Base-by-base conservation (phyloP, 345 rosid genomes). In the Euclidium syriacum region DNA sequence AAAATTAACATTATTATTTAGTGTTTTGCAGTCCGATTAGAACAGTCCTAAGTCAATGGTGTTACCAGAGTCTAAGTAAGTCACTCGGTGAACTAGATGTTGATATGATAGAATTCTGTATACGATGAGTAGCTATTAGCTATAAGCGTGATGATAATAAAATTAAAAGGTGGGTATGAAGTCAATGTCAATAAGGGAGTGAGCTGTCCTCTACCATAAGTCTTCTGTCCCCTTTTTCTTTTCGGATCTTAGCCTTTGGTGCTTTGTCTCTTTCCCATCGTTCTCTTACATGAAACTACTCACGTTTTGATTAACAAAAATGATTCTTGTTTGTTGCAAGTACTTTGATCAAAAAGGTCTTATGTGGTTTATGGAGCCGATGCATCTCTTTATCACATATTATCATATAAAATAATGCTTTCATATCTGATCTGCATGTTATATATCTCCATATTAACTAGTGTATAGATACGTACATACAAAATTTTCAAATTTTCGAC, bases 131-230 rank as follows among this genome's bases (percentile, higher is more conserved):
- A 39, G 42, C 43, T 30, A 30, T 10, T n/a, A 30, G 36, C 34
- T 43, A 42, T 7, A 41, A 57, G 35, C 26, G 5, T 16, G 22
- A 58, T 50, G 54, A 43, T 60, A 52, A 52, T 46, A 58, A 68
- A 40, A 59, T 18, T 24, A 52, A 53, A 56, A 51, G 23, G 74
- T 62, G 49, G 74, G 62, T 61, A 46, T 42, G 11, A 62, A 70
- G 74, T 70, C 74, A 54, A 35, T 62, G 25, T 70, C 74, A 70
- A 44, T 20, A 53, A 70, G 49, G n/a, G 62, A 61, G 57, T 62
- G 63, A 70, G 74, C 74, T 70, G 74, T 62, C 56, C 50, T 61
- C 68, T 61, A 69, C 34, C 48, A 61, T 34, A 61, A 69, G 56
- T 69, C 73, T 61, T 34, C 26, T 43, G 55, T 60, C 62, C 19